Conservation (phyloP, 805 yeast species). For the Yamadazyma tumulicola region DNA sequence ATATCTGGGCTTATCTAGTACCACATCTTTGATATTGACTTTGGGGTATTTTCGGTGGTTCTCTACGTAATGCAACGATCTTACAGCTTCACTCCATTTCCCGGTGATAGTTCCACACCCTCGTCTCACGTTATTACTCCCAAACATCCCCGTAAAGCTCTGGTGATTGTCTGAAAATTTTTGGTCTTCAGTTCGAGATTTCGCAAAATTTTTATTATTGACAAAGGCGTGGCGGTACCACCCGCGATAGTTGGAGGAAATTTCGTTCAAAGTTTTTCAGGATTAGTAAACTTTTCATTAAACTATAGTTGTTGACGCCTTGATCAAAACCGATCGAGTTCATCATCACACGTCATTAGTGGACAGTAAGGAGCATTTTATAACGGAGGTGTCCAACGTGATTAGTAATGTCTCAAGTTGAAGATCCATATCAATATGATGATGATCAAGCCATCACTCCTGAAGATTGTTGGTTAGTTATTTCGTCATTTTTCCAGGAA, state of each 20-base stretch:
- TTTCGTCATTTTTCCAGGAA: constrained; percentile 91
- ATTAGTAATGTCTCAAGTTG: constrained; percentile 19
- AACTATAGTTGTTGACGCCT: too few relatives aligned
- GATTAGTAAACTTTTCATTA: constrained; percentile 1
- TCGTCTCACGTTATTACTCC: too few relatives aligned
- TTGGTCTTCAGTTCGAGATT: too few relatives aligned
- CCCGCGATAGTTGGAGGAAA: constrained; percentile 3
- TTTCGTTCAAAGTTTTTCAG: background rate
- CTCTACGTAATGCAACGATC: constrained; percentile 29
- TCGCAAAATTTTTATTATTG: constrained; percentile 1
- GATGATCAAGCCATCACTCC: constrained; percentile 72
- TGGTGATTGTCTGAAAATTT: too few relatives aligned
- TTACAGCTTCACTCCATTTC: constrained; percentile 2
- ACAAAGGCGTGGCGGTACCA: constrained; percentile 5
- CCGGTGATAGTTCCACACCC: too few relatives aligned
- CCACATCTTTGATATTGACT: constrained; percentile 37
- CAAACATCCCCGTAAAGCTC: too few relatives aligned
- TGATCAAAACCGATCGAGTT: too few relatives aligned
- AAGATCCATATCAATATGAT: constrained; percentile 68
- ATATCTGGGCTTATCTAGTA: constrained; percentile 32
- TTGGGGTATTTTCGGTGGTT: constrained; percentile 34
- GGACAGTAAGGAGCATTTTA: background rate
- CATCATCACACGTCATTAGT: too few relatives aligned
- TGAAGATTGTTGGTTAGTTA: constrained; percentile 99
- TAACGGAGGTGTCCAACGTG: background rate